Percentiles rank a stretch among this genome's conserved stretches.
Evolutionary conservation across 1,284 basidiomycete genomes (phyloP).

Genomic region (Ceratobasidium sp.): DNA sequence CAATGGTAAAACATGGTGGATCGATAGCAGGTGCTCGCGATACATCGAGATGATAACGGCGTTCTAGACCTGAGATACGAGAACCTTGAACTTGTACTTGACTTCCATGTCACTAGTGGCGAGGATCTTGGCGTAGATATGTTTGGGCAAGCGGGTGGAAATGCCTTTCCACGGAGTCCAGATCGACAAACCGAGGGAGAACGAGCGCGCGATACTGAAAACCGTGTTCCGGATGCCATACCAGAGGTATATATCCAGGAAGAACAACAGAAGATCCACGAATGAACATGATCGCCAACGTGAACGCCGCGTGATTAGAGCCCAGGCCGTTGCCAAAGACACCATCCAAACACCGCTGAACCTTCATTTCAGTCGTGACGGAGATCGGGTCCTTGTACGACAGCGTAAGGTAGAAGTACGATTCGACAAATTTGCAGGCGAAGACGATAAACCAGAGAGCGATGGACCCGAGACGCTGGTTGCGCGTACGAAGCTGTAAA

Average conservation of each 20-base stretch:
- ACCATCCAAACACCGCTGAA: constrained; percentile 87
- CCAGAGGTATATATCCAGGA: constrained; percentile 98
- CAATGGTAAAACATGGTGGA: constrained; percentile 97
- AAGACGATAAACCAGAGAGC: constrained; percentile 90
- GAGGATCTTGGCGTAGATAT: constrained; percentile 93
- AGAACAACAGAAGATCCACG: constrained; percentile 95
- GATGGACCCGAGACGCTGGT: constrained; percentile 79
- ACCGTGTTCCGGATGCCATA: constrained; percentile 98
- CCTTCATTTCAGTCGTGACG: constrained; percentile 93
- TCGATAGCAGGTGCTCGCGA: constrained; percentile 94
- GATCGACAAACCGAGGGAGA: constrained; percentile 89
- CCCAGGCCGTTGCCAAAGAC: constrained; percentile 86
- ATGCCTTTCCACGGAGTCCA: constrained; percentile 99
- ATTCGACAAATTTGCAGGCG: constrained; percentile 92
- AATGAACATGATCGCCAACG: constrained; percentile 95
- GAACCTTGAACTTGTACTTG: constrained; percentile 96
- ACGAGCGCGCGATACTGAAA: constrained; percentile 81
- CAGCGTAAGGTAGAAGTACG: constrained; percentile 94
- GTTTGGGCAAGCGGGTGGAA: constrained; percentile 90
- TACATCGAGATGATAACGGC: constrained; percentile 99
- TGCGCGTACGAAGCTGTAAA: constrained; percentile 89
- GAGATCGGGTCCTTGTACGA: constrained; percentile 92
- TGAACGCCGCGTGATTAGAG: constrained; percentile 90
- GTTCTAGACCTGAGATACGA: constrained; percentile 98
- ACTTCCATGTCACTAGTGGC: constrained; percentile 94